Conservation (phyloP, 805 yeast species). For the Wickerhamiella slavikovae region DNA sequence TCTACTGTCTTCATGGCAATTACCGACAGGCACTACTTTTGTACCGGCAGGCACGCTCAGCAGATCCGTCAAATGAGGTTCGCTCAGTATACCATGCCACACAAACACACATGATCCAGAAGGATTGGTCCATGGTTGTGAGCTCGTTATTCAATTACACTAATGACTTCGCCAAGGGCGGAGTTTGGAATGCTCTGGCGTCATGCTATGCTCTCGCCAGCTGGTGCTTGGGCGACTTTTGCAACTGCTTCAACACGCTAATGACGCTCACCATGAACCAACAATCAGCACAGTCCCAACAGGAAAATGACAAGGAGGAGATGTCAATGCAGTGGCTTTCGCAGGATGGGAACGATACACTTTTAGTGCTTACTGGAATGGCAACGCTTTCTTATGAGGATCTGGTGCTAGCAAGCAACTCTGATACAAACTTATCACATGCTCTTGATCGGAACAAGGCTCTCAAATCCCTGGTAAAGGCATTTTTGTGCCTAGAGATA, state of each 20-base stretch:
- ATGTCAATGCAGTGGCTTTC: conserved; percentile 1
- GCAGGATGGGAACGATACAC: neutral
- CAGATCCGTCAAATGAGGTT: neutral
- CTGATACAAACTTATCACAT: conserved; percentile 1
- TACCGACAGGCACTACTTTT: conserved; percentile 2
- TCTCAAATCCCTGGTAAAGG: neutral
- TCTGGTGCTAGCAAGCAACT: neutral
- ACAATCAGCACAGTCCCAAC: too few species aligned
- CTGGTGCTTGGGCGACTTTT: neutral
- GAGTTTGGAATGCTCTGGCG: neutral
- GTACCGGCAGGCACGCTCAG: conserved; percentile 1
- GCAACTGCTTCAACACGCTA: neutral
- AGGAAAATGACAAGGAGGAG: neutral
- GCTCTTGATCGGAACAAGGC: neutral
- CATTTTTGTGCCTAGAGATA: conserved; percentile 1
- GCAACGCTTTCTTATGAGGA: conserved; percentile 1
- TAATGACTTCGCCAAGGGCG: too few species aligned
- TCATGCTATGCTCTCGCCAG: conserved; percentile 1
- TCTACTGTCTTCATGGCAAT: conserved; percentile 2
- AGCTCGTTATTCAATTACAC: neutral
- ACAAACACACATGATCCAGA: conserved; percentile 3
- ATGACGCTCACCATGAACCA: conserved; percentile 1
- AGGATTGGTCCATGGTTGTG: conserved; percentile 1
- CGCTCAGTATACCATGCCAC: neutral
- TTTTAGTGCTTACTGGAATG: conserved; percentile 1